These are phyloP conservation scores for Suhomyces faveliae DNA, from an alignment of 805 yeast species.

Conservation along the genomic window DNA sequence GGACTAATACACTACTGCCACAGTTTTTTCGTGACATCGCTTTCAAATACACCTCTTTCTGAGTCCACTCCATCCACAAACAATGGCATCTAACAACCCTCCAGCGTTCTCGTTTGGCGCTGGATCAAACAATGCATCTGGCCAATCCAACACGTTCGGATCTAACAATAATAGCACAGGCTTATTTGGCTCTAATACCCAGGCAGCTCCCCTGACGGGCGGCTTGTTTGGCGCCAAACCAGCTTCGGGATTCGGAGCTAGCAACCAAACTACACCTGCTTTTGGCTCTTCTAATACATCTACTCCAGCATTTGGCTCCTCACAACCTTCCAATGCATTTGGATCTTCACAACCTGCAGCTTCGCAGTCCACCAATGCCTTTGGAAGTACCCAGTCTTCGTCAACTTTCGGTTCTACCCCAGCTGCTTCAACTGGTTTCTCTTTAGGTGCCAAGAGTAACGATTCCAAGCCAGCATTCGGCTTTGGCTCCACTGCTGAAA, in stretches of 20 bases:
- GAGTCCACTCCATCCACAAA: neutral
- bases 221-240: constrained; percentile 8
- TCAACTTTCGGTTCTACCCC: constrained; percentile 8
- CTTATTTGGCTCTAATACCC: constrained; percentile 14
- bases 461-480: neutral
- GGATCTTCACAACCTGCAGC: constrained; percentile 6
- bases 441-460: constrained; percentile 5
- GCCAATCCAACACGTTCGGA: neutral
- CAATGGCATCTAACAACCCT: neutral
- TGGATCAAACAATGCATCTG: constrained; percentile 1
- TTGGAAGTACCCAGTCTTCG: neutral
- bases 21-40: neutral
- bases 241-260: neutral
- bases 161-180: constrained; percentile 8
- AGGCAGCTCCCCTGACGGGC: constrained; percentile 8
- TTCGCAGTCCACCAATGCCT: constrained; percentile 11
- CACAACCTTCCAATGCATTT: neutral
- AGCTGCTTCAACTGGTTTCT: constrained; percentile 8
- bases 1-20: neutral
- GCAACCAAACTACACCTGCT: constrained; percentile 4
- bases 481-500: neutral
- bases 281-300: constrained; percentile 2
- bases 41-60: neutral
- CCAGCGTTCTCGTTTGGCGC: constrained; percentile 5
- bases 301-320: constrained; percentile 8